These are phyloP conservation scores for Skeletonema grethae DNA, from an alignment of 108 stramenopile genomes.

Conservation along the genomic window DNA sequence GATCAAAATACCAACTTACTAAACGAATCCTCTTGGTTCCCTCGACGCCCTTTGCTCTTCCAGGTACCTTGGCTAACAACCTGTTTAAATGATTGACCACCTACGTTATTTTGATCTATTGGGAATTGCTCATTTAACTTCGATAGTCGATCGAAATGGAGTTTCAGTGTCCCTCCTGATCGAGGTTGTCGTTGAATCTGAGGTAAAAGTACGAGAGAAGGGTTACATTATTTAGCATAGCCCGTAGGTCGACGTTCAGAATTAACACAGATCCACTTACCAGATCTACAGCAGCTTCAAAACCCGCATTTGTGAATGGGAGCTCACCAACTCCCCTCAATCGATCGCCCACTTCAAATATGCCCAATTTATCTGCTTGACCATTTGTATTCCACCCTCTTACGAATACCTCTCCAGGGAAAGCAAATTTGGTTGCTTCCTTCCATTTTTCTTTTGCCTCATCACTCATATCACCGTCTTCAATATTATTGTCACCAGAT, in stretches of 20 bases:
- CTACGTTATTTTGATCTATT: constrained; percentile 2
- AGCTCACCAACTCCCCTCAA: constrained; percentile 78
- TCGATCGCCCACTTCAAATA: constrained; percentile 83
- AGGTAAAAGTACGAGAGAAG: background rate
- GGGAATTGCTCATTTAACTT: background rate
- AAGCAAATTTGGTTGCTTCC: constrained; percentile 56
- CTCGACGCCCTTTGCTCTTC: constrained; percentile 68
- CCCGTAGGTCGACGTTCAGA: too few species aligned
- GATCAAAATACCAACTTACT: constrained; percentile 25
- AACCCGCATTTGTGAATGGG: constrained; percentile 65
- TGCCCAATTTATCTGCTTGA: constrained; percentile 70
- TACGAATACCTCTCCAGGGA: constrained; percentile 78
- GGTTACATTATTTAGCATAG: too few species aligned
- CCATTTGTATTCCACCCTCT: constrained; percentile 55
- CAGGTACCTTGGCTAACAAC: constrained; percentile 72
- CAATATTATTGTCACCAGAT: constrained; percentile 48
- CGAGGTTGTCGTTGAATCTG: constrained; percentile 37
- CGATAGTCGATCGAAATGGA: constrained; percentile 74
- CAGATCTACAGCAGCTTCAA: constrained; percentile 70
- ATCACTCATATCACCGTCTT: constrained; percentile 21
- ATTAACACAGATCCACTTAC: constrained; percentile 15
- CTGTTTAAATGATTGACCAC: constrained; percentile 3
- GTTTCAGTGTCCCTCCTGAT: constrained; percentile 40
- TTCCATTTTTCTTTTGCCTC: constrained; percentile 55
- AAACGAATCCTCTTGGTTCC: constrained; percentile 74